Conservation (phyloP, 768 basidiomycete genomes). For the Panus rudis region DNA sequence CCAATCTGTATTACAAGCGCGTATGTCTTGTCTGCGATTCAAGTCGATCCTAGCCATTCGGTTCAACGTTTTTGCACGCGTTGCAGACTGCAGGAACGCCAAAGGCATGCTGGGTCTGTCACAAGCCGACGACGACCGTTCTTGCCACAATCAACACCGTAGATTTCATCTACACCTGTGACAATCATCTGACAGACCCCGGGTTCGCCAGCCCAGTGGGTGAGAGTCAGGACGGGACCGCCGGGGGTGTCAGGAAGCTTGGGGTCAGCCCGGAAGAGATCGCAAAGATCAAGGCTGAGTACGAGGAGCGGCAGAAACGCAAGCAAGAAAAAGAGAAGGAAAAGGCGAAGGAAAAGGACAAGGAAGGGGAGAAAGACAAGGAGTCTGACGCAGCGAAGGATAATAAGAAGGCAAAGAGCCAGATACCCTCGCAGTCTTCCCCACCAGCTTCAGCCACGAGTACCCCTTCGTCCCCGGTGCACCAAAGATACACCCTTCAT, state of each 20-base stretch:
- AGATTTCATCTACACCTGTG: conserved; percentile 86
- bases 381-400: conserved; percentile 14
- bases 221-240: conserved; percentile 28
- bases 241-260: conserved; percentile 28
- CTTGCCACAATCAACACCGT: conserved; percentile 76
- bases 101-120: conserved; percentile 73
- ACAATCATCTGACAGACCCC: conserved; percentile 69
- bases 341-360: conserved; percentile 38
- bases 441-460: conserved; percentile 26
- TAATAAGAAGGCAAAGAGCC: conserved; percentile 19
- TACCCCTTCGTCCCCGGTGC: conserved; percentile 35
- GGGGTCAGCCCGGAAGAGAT: conserved; percentile 62
- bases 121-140: conserved; percentile 74
- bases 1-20: conserved; percentile 85
- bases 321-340: conserved; percentile 51
- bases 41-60: conserved; percentile 7
- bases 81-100: conserved; percentile 69
- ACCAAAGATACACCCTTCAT: conserved; percentile 77
- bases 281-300: conserved; percentile 70
- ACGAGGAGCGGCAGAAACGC: conserved; percentile 64
- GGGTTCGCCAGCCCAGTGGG: conserved; percentile 60
- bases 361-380: conserved; percentile 28
- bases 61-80: conserved; percentile 2
- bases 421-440: conserved; percentile 24
- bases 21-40: conserved; percentile 35